These are phyloP conservation scores for Monascus ruber DNA, from an alignment of 2,329 filamentous ascomycete species.

Conservation along the genomic window DNA sequence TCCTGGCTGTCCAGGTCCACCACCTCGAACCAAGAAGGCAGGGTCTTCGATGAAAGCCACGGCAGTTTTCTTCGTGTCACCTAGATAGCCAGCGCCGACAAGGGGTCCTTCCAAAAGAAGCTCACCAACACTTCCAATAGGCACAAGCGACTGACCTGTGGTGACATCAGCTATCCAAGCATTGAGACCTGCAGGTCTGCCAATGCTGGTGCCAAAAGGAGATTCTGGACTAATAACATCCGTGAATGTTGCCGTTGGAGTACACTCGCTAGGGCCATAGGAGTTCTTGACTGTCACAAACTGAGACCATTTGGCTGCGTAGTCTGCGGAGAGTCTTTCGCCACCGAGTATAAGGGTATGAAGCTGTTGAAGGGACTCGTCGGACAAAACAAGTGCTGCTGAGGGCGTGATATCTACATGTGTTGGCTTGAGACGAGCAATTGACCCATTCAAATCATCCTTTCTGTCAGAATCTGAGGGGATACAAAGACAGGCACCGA, in stretches of 20 bases:
- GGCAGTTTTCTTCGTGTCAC: background rate
- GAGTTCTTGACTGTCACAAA: conserved; percentile 16
- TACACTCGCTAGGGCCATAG: conserved; percentile 8
- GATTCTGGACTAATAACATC: background rate
- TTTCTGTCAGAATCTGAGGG: too few species aligned
- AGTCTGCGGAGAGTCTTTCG: background rate
- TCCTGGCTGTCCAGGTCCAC: background rate
- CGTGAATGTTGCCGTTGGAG: background rate
- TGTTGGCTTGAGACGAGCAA: too few species aligned
- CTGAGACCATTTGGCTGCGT: conserved; percentile 20
- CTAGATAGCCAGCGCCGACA: conserved; percentile 19
- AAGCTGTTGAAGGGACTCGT: too few species aligned
- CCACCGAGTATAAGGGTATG: background rate
- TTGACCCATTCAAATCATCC: too few species aligned
- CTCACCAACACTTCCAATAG: conserved; percentile 22
- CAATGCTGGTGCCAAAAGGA: background rate
- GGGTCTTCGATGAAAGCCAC: background rate
- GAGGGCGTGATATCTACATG: too few species aligned
- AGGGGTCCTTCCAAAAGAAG: conserved; percentile 24
- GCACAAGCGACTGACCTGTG: background rate
- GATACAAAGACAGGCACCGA: too few species aligned
- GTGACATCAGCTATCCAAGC: background rate
- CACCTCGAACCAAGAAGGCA: background rate
- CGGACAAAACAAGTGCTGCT: too few species aligned
- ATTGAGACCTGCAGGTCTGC: background rate